phyloP scores from a whole-genome alignment of 306 rosid species.

The Heteromeles arbutifolia region DNA sequence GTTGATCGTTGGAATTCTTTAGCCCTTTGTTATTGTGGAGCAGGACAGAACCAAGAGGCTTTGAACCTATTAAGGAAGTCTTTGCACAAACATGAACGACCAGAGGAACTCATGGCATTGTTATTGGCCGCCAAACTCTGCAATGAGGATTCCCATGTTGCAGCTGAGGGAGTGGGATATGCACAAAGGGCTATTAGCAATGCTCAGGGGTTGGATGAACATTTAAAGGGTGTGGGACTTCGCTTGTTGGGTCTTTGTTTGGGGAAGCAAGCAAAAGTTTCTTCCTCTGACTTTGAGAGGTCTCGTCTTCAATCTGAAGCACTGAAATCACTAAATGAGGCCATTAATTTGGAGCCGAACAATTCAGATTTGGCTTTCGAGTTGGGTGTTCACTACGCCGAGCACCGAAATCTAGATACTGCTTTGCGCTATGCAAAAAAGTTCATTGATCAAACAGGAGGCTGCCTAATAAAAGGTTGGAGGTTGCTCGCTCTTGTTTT shows the following conservation, averaged over 20 bases:
- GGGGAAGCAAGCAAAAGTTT: constrained; percentile 65
- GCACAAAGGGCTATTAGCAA: constrained; percentile 56
- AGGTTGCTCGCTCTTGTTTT: constrained; percentile 82
- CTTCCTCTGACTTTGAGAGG: constrained; percentile 51
- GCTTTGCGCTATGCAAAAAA: constrained; percentile 68
- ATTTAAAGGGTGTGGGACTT: constrained; percentile 72
- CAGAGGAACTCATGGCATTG: constrained; percentile 61
- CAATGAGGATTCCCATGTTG: constrained; percentile 63
- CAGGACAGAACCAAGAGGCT: constrained; percentile 59
- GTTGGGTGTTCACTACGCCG: constrained; percentile 70
- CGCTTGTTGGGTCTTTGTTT: constrained; percentile 79
- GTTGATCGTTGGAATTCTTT: constrained; percentile 82
- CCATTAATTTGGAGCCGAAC: constrained; percentile 34
- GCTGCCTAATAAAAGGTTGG: constrained; percentile 79
- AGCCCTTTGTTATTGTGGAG: constrained; percentile 77
- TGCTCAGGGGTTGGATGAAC: constrained; percentile 46
- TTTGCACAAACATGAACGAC: constrained; percentile 79
- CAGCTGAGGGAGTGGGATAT: constrained; percentile 72
- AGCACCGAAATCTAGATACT: constrained; percentile 65
- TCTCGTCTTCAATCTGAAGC: constrained; percentile 53
- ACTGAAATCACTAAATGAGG: constrained; percentile 43
- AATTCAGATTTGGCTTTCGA: constrained; percentile 71
- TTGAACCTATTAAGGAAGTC: constrained; percentile 74
- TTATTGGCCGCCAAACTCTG: constrained; percentile 80
- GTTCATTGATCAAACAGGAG: constrained; percentile 82